Conservation (phyloP, 2,329 filamentous ascomycete genomes). For the Xylaria polymorpha region DNA sequence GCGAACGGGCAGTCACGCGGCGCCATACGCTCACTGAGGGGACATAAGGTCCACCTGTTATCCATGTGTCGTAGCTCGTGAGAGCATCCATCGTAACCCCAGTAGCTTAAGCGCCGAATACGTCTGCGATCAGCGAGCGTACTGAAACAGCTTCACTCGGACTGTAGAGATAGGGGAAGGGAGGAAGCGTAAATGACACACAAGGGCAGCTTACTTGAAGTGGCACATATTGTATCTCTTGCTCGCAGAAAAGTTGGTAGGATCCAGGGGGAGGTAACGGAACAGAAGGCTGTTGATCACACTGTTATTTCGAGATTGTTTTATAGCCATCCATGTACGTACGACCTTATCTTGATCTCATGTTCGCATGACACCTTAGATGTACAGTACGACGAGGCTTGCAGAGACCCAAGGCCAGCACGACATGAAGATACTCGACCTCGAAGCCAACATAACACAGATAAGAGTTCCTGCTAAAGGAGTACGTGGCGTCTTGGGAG, state of each 20-base stretch:
- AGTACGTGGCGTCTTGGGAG: conserved; percentile 5
- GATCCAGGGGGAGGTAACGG: neutral
- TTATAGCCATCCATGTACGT: conserved; percentile 3
- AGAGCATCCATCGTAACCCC: conserved; percentile 19
- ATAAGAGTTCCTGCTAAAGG: conserved; percentile 1
- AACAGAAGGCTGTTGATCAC: neutral
- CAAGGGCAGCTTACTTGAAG: conserved; percentile 14
- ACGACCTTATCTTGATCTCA: neutral
- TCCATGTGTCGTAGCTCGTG: conserved; percentile 14
- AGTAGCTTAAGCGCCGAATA: conserved; percentile 20
- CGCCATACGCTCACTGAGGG: neutral
- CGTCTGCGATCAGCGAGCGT: conserved; percentile 15
- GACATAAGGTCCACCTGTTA: conserved; percentile 16
- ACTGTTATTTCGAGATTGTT: neutral
- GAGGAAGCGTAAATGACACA: neutral
- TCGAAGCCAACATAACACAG: conserved; percentile 1
- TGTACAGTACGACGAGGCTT: neutral
- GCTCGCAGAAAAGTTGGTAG: neutral
- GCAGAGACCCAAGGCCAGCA: conserved; percentile 14
- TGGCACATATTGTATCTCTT: conserved; percentile 28
- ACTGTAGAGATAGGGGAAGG: neutral
- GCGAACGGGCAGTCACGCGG: conserved; percentile 21
- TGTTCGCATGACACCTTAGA: conserved; percentile 3
- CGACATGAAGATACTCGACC: neutral
- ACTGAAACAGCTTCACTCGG: neutral